These are phyloP conservation scores for Phaeosphaeria sp. DNA, from an alignment of 2,329 filamentous ascomycete genomes.

Conservation along the genomic window DNA sequence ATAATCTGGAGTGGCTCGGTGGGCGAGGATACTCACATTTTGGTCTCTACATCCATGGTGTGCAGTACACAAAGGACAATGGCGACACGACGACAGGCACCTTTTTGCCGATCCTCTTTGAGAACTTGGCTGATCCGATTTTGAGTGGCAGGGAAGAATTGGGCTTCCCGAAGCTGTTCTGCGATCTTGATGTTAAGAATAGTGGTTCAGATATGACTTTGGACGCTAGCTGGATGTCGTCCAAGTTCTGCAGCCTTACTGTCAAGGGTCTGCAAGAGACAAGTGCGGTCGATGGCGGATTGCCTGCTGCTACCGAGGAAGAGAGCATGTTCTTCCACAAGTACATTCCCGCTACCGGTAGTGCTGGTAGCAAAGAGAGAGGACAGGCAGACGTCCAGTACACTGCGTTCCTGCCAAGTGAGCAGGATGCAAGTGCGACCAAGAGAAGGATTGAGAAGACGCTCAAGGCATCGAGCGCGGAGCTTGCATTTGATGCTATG, in stretches of 20 bases:
- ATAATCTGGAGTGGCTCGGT: slow-evolving; percentile 66
- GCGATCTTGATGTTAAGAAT: slow-evolving; percentile 56
- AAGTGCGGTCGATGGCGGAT: slow-evolving; percentile 8
- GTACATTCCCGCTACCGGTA: slow-evolving; percentile 63
- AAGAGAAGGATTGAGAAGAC: slow-evolving; percentile 46
- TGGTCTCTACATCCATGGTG: slow-evolving; percentile 68
- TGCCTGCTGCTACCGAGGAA: slow-evolving; percentile 34
- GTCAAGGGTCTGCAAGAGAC: slow-evolving; percentile 30
- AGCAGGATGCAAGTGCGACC: slow-evolving; percentile 37
- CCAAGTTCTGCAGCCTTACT: slow-evolving; percentile 40
- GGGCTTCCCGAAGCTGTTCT: slow-evolving; percentile 66
- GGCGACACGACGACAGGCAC: slow-evolving; percentile 59
- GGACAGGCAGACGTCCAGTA: slow-evolving; percentile 64
- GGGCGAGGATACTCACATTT: slow-evolving; percentile 64
- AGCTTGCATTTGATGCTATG: slow-evolving; percentile 56
- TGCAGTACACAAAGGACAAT: slow-evolving; percentile 61
- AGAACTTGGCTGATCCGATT: slow-evolving; percentile 66
- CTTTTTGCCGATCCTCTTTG: slow-evolving; percentile 65
- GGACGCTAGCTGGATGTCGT: slow-evolving; percentile 48
- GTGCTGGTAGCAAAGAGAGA: slow-evolving; percentile 41
- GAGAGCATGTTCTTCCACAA: slow-evolving; percentile 62
- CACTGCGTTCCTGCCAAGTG: slow-evolving; percentile 51
- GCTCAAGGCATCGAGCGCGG: slow-evolving; percentile 50
- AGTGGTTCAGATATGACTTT: slow-evolving; percentile 48
- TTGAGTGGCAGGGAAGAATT: slow-evolving; percentile 66